Percentiles rank a stretch among this genome's conserved stretches.
Conservation (phyloP, 139 green algal species). For the Chlamydomonas schloesseri region DNA sequence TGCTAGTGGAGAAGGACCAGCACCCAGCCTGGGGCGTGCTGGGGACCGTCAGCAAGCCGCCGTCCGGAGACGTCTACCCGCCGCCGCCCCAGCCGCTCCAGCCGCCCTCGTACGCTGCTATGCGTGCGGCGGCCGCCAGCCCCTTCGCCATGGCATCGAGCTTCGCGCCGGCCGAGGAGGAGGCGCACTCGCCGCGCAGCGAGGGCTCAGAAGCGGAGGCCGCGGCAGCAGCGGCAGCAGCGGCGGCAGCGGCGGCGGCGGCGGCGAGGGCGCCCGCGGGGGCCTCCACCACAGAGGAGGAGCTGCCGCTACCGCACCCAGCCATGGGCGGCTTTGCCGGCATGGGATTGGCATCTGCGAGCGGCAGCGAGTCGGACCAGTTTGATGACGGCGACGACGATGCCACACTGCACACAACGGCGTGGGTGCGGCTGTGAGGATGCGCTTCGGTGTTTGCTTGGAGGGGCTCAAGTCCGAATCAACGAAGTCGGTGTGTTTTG, state of each 20-base stretch:
- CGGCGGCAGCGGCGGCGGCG: no score
- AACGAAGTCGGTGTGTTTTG: no score
- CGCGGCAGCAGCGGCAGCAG: neutral
- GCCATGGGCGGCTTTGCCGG: neutral
- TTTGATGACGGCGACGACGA: slow-evolving; percentile 17
- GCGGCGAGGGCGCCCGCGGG: neutral
- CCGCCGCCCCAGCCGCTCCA: neutral
- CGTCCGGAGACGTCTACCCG: slow-evolving; percentile 18
- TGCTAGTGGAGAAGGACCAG: slow-evolving; percentile 35
- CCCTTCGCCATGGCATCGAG: neutral
- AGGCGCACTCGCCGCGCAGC: no score
- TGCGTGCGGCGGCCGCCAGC: neutral
- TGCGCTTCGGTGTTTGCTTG: no score
- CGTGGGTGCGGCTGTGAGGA: slow-evolving; percentile 36
- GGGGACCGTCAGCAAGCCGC: slow-evolving; percentile 17
- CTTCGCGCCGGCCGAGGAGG: no score
- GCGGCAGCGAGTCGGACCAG: neutral
- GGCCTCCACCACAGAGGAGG: neutral
- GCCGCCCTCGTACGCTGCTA: neutral
- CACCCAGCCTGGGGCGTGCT: slow-evolving; percentile 7
- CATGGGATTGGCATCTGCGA: neutral
- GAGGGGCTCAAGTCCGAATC: no score
- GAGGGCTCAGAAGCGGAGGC: no score
- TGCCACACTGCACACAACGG: slow-evolving; percentile 34
- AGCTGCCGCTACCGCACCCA: slow-evolving; percentile 7